Conservation (phyloP, 1,139 yeast species). For the Kluyveromyces sp. region DNA sequence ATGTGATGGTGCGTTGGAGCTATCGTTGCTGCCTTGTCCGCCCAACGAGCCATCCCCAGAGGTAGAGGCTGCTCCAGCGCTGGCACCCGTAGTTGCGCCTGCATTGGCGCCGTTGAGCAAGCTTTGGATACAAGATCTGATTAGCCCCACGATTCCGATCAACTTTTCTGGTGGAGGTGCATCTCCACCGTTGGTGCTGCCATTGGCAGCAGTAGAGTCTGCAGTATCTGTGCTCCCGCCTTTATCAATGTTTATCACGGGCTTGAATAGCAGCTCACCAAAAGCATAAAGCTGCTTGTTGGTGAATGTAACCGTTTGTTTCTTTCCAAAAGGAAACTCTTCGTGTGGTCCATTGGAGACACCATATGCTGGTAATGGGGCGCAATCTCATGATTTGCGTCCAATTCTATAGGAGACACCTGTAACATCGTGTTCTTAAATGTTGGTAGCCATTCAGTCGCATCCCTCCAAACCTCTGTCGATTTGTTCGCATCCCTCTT, state of each 20-base stretch:
- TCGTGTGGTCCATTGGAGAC: conserved; percentile 19
- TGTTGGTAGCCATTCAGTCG: conserved; percentile 26
- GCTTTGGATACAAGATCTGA: conserved; percentile 4
- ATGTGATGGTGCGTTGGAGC: background rate
- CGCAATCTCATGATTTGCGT: conserved; percentile 9
- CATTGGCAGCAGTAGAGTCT: background rate
- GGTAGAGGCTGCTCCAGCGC: background rate
- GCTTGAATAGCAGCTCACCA: conserved; percentile 26
- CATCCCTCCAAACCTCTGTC: conserved; percentile 19
- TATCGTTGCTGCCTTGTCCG: background rate
- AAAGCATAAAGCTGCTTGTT: conserved; percentile 21
- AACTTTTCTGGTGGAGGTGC: conserved; percentile 1
- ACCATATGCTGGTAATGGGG: conserved; percentile 8
- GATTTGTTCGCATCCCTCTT: conserved; percentile 9
- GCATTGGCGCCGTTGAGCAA: background rate
- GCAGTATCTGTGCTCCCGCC: background rate
- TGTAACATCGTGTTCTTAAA: conserved; percentile 24
- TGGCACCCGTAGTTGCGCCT: background rate
- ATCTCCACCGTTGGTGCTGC: background rate
- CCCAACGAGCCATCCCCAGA: background rate
- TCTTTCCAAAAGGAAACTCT: conserved; percentile 16
- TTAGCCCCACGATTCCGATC: conserved; percentile 1
- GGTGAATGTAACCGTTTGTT: conserved; percentile 18
- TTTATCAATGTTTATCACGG: conserved; percentile 10
- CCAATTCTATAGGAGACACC: conserved; percentile 25